Evolutionary conservation across 106 monocot species (phyloP).

Genomic region (Vanilla planifolia): DNA sequence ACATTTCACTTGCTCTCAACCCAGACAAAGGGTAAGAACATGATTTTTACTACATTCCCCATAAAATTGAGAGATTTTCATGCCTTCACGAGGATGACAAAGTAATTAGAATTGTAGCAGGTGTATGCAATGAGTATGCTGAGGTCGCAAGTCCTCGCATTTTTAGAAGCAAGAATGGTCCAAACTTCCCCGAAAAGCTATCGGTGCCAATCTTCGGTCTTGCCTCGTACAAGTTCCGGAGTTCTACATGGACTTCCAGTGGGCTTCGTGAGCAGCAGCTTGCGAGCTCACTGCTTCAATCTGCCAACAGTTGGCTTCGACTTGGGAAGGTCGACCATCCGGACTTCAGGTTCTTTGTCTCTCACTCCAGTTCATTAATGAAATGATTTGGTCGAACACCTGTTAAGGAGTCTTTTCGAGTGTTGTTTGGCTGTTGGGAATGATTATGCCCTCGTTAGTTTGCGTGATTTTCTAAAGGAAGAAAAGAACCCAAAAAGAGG

Average conservation of each 20-base stretch:
- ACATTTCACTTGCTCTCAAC: conserved; percentile 71
- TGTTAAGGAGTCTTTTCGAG: too few species aligned
- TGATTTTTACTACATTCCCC: not conserved
- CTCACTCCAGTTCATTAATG: not conserved
- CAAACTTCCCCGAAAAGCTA: conserved; percentile 21
- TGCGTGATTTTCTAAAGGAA: too few species aligned
- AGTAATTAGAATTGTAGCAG: conserved; percentile 7
- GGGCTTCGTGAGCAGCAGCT: conserved; percentile 36
- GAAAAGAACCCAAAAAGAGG: too few species aligned
- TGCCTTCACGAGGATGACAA: too few species aligned
- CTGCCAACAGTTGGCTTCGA: conserved; percentile 38
- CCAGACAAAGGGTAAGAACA: conserved; percentile 45
- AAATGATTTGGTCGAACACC: too few species aligned
- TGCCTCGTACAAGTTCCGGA: conserved; percentile 71
- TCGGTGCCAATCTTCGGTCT: conserved; percentile 60
- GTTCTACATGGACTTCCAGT: conserved; percentile 57
- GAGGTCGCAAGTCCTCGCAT: conserved; percentile 1
- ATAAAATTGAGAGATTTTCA: not conserved
- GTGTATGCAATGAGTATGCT: conserved; percentile 8
- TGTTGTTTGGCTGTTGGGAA: too few species aligned
- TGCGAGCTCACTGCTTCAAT: conserved; percentile 30
- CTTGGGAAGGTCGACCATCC: conserved; percentile 35
- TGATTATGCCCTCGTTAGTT: too few species aligned
- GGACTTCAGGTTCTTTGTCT: conserved; percentile 54
- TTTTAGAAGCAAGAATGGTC: not conserved